These are phyloP conservation scores for Vaccinium vitisidaea DNA, from an alignment of 148 eudicot genomes.

Conservation along the genomic window DNA sequence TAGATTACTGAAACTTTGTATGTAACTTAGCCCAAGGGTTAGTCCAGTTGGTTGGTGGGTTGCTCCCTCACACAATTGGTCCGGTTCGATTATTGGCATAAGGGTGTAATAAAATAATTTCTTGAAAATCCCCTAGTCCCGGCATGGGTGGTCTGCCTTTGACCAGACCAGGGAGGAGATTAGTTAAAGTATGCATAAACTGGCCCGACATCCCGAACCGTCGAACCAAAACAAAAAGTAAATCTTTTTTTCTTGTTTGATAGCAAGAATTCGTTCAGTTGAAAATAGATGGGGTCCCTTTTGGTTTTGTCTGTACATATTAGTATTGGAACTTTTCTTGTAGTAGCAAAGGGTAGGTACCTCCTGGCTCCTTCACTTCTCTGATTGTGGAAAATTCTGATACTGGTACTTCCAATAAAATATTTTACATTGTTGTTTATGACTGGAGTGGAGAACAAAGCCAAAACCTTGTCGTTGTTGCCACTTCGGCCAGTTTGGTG, in stretches of 20 bases:
- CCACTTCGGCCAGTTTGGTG: not conserved
- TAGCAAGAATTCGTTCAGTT: not conserved
- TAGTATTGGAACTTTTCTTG: not conserved
- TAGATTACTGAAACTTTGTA: constrained; percentile 11
- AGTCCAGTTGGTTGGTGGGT: too few relatives aligned
- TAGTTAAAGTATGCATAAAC: too few relatives aligned
- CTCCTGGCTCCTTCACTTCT: not conserved
- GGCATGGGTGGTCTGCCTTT: too few relatives aligned
- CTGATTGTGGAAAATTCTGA: not conserved
- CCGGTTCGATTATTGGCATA: too few relatives aligned
- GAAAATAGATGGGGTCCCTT: not conserved
- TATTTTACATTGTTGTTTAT: not conserved
- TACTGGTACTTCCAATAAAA: too few relatives aligned
- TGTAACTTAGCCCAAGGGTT: too few relatives aligned
- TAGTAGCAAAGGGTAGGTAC: not conserved
- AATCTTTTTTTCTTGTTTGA: not conserved
- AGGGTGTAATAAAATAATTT: too few relatives aligned
- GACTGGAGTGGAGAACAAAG: constrained; percentile 1
- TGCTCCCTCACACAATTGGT: too few relatives aligned
- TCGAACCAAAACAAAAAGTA: too few relatives aligned
- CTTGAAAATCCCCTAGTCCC: too few relatives aligned
- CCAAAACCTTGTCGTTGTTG: not conserved
- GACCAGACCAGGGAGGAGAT: too few relatives aligned
- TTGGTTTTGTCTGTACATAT: constrained; percentile 3
- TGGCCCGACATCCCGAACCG: too few relatives aligned